Evolutionary conservation across 2,329 filamentous ascomycete species (phyloP), one percentile per base, ranked within the genome.

Genomic region (Cladosporium colombiae): DNA sequence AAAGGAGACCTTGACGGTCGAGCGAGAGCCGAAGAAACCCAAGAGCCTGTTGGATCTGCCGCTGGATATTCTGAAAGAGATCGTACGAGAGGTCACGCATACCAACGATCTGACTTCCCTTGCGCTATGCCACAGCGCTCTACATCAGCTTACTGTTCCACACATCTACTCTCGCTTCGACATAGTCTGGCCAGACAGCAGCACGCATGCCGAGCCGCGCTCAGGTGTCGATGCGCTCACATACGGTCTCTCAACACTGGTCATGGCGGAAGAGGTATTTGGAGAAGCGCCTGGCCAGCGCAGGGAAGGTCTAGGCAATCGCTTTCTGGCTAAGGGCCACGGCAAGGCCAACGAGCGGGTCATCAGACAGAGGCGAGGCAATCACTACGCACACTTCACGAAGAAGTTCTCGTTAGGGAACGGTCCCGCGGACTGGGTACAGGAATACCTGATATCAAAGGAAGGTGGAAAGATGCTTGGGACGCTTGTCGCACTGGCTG

Each of bases 391-490:
- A 25, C 87, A 89, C 70, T 93, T 89, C 75, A 92, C 89, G 6
- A 86, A 89, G 70, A 93, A 93, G 75, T 95, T 95, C 78, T 92
- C 90, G 3, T 83, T 95, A 6, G 91, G 91, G n/a, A 93, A 95
- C 76, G 91, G 91, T 0, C 91, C 91, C 0, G 76, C 84, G 7
- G 86, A 91, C 69, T 93, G 90, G 90, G 90, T 93, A 6, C 86
- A 89, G 64, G 91, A 94, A 74, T 94, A 95, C 78, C 85, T 91
- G 68, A 91, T 94, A 71, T 89, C 86, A 2, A 93, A 93, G 77
- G 91, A 94, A 75, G 88, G 89, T 65, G 92, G 92, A 3, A 95
- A 94, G 79, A 93, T 95, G 91, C 83, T 95, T n/a, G 91, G 91
- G 5, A 94, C 91, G 1, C 80, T 95, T 59, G 91, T 93, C 14